Conservation (phyloP, 2,329 filamentous ascomycete genomes). For the Alternaria consortialis region DNA sequence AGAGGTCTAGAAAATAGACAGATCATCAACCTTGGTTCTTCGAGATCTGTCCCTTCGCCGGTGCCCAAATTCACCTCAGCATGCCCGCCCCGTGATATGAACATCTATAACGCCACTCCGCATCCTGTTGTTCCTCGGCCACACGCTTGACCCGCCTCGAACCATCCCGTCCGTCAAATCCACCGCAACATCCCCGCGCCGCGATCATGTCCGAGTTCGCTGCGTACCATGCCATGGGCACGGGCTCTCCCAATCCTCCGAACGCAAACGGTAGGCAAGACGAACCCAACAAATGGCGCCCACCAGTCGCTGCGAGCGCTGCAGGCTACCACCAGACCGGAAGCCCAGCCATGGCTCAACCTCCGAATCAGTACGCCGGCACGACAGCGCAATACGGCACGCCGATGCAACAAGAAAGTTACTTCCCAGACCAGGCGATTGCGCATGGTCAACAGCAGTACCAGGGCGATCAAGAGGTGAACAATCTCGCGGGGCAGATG, state of each 20-base stretch:
- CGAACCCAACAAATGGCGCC: conserved; percentile 48
- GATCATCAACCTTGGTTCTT: conserved; percentile 40
- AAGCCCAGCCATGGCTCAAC: conserved; percentile 38
- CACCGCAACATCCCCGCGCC: conserved; percentile 34
- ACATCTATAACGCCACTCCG: conserved; percentile 20
- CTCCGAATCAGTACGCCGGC: conserved; percentile 44
- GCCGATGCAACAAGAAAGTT: conserved; percentile 49
- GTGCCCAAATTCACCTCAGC: conserved; percentile 16
- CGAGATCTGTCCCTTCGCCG: conserved; percentile 17
- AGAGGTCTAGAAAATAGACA: conserved; percentile 38
- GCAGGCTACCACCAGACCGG: conserved; percentile 56
- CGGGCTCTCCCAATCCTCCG: conserved; percentile 40
- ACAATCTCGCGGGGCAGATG: conserved; percentile 40
- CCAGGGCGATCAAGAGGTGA: conserved; percentile 48
- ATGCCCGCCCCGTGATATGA: conserved; percentile 36
- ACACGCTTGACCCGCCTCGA: conserved; percentile 27
- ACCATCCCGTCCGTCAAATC: conserved; percentile 21
- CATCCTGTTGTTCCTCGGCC: conserved; percentile 19
- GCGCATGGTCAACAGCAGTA: conserved; percentile 30
- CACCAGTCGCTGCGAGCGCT: conserved; percentile 56
- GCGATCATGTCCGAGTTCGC: conserved; percentile 49
- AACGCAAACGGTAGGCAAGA: conserved; percentile 40
- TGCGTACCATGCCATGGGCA: conserved; percentile 49
- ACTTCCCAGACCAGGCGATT: conserved; percentile 53
- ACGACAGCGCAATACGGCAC: conserved; percentile 39